phyloP scores from a whole-genome alignment of 1,284 basidiomycete species.

The Bjerkandera adusta region DNA sequence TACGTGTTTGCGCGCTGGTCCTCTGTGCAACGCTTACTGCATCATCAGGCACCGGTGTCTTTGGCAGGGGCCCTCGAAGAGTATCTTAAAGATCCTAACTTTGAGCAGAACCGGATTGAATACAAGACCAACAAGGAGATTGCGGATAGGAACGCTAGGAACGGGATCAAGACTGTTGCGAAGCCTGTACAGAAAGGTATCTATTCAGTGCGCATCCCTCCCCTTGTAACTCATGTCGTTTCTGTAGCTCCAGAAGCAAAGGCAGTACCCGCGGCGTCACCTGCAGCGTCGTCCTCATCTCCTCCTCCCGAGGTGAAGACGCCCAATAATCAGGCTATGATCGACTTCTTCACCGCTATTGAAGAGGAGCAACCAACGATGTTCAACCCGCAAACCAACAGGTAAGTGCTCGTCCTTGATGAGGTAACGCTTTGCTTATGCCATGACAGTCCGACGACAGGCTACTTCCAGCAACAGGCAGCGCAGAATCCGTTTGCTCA shows the following conservation, averaged over 20 bases:
- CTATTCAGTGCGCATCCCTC: not conserved
- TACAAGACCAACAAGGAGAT: conserved; percentile 87
- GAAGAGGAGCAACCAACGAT: conserved; percentile 80
- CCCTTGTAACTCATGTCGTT: not conserved
- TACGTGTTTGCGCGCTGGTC: conserved; percentile 35
- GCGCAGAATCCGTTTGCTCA: conserved; percentile 80
- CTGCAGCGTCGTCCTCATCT: conserved; percentile 24
- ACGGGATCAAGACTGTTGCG: conserved; percentile 26
- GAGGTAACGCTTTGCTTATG: conserved; percentile 11
- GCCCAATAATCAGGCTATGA: conserved; percentile 38
- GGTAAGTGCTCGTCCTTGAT: conserved; percentile 33
- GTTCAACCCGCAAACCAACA: conserved; percentile 63
- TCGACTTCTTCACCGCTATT: conserved; percentile 93
- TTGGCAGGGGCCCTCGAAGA: conserved; percentile 93
- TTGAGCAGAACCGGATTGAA: conserved; percentile 87
- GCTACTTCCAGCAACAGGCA: conserved; percentile 62
- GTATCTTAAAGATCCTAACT: conserved; percentile 93
- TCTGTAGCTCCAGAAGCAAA: conserved; percentile 22
- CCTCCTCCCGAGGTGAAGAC: conserved; percentile 21
- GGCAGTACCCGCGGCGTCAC: conserved; percentile 13
- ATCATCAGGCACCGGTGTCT: conserved; percentile 82
- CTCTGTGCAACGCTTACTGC: not conserved
- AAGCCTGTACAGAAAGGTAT: conserved; percentile 29
- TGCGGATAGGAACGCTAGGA: conserved; percentile 52
- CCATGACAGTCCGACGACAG: conserved; percentile 43